phyloP scores from a whole-genome alignment of 257 asterid species.

The Nemophila menziesii region DNA sequence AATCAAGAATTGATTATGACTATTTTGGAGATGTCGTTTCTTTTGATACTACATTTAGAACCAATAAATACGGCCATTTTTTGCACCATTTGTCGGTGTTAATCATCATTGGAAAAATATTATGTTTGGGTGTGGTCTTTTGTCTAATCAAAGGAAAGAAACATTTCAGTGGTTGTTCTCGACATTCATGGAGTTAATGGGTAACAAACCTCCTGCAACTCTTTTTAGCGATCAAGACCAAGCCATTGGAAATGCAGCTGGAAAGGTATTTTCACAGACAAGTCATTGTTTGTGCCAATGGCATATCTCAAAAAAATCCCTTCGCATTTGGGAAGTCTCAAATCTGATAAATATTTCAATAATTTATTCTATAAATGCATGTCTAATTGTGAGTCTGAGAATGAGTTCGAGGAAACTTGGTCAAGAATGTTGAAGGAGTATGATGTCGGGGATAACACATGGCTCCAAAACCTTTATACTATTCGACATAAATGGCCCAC shows the following conservation, averaged over 20 bases:
- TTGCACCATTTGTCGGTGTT: no score
- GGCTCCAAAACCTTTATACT: slow-evolving; percentile 7
- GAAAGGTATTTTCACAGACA: no score
- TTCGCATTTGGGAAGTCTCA: slow-evolving; percentile 1
- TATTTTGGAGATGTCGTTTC: slow-evolving; percentile 6
- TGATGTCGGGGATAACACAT: neutral
- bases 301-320: slow-evolving; percentile 2
- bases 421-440: neutral
- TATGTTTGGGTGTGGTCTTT: no score
- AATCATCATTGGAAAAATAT: no score
- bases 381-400: slow-evolving; percentile 3
- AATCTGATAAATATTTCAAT: neutral
- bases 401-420: neutral
- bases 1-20: slow-evolving; percentile 7
- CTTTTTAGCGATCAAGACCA: neutral
- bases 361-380: neutral
- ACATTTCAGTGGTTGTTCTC: slow-evolving; percentile 6
- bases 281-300: neutral
- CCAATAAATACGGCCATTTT: no score
- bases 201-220: neutral
- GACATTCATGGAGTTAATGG: slow-evolving; percentile 7
- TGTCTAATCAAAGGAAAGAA: neutral
- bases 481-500: slow-evolving; percentile 1
- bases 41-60: slow-evolving; percentile 1
- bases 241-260: neutral